Conservation (phyloP, 176 grass and related monocot genomes). For the Ananas comosus region DNA sequence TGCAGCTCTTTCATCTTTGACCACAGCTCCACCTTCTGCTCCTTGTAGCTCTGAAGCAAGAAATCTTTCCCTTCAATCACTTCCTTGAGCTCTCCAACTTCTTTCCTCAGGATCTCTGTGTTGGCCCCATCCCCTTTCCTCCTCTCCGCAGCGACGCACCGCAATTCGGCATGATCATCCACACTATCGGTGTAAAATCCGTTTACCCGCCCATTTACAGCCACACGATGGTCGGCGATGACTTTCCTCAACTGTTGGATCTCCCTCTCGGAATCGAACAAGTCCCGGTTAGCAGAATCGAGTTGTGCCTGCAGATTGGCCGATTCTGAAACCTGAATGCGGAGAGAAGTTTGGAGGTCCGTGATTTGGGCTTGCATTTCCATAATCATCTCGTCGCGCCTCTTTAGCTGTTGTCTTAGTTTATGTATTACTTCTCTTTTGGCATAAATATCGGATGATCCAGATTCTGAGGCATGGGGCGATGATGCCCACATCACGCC, state of each 20-base stretch:
- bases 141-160: conserved; percentile 39
- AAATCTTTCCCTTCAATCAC: conserved; percentile 88
- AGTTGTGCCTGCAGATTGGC: conserved; percentile 63
- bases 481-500: conserved; percentile 71
- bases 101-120: conserved; percentile 67
- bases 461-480: conserved; percentile 76
- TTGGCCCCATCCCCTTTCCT: conserved; percentile 40
- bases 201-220: conserved; percentile 45
- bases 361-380: conserved; percentile 87
- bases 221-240: conserved; percentile 56
- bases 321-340: conserved; percentile 50
- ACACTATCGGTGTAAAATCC: conserved; percentile 36
- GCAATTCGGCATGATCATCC: conserved; percentile 32
- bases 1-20: conserved; percentile 86
- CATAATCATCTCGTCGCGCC: conserved; percentile 86
- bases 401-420: conserved; percentile 81
- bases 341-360: conserved; percentile 69
- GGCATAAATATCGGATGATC: conserved; percentile 69
- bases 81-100: conserved; percentile 62
- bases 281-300: conserved; percentile 64
- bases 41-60: conserved; percentile 92
- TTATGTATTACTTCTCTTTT: conserved; percentile 92
- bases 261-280: conserved; percentile 70
- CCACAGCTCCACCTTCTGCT: conserved; percentile 68
- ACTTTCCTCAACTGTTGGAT: conserved; percentile 72